Evolutionary conservation across 371 early-diverging fungal species (phyloP), one percentile per base, ranked within the genome.

Genomic region (Mortierella sp.): DNA sequence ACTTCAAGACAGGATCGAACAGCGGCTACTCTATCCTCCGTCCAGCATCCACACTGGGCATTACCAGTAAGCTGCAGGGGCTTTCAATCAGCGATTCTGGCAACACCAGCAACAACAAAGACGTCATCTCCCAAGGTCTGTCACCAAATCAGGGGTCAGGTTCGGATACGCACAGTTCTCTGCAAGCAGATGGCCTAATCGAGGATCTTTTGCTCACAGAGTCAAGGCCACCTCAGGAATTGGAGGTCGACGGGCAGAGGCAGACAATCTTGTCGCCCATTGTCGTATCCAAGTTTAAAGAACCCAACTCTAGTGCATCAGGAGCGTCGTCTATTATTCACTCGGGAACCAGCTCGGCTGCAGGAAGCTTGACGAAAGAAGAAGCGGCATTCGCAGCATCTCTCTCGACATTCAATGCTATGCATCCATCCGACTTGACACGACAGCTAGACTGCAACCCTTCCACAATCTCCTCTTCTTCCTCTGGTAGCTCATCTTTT

Each of bases 231-330:
- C 6, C 37, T 13, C 74, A 28, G 16, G 48, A 69, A 16, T 69
- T 77, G 14, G 83, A 74, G 67, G 67, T 67, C 24, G 67, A 67
- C 11, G 21, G 34, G 8, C 34, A 61, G 31, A 61, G 19, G 37
- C 54, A 79, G 40, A 64, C 83, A 21, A 71, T 80, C 72, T 43
- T 83, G 21, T 83, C 83, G 0, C 83, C 83, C 0, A 72, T 73
- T 9, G 74, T 79, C n/a, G 54, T 77, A 19, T 53, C 51, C 59
- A 79, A 76, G 16, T 31, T 76, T 10, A 11, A 73, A 31, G 71
- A 14, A 28, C 16, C 75, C 1, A 50, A 72, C 21, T 3, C 54
- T 6, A 51, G 16, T 21, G 5, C 28, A 5, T 50, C 59, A 24
- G 55, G 57, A 67, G 31, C 71, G 1, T 43, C 77, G 6, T 73